Conservation (phyloP, 805 yeast genomes). For the Monosporozyma servazzii region DNA sequence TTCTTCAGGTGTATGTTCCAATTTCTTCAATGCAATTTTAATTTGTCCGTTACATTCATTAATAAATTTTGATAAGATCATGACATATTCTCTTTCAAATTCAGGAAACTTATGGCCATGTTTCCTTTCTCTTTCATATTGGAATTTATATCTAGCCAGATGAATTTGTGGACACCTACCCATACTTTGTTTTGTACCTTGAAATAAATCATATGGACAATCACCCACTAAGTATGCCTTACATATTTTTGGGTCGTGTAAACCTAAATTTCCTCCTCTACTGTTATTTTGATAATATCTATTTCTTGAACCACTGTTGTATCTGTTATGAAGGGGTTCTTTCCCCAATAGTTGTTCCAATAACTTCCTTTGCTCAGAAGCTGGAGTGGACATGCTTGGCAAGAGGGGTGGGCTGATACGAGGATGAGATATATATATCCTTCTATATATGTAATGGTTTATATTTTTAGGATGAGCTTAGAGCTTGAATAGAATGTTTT, state of each 20-base stretch:
- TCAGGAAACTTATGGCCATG: conserved; percentile 36
- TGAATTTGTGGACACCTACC: conserved; percentile 77
- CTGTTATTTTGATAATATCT: conserved; percentile 6
- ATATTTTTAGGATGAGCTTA: neutral
- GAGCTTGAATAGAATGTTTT: no score
- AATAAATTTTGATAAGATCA: conserved; percentile 45
- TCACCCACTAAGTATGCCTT: conserved; percentile 74
- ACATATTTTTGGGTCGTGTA: conserved; percentile 57
- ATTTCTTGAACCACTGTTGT: conserved; percentile 10
- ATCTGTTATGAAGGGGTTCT: conserved; percentile 11
- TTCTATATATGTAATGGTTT: neutral
- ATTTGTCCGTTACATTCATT: conserved; percentile 60
- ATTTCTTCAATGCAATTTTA: conserved; percentile 48
- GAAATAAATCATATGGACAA: conserved; percentile 78
- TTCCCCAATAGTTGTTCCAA: conserved; percentile 65
- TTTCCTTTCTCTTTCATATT: conserved; percentile 46
- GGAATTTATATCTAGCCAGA: conserved; percentile 59
- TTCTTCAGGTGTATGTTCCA: conserved; percentile 66
- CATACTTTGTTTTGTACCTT: conserved; percentile 71
- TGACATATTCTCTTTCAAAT: conserved; percentile 38
- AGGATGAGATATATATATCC: neutral
- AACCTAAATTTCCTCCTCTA: conserved; percentile 20
- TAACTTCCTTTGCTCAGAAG: conserved; percentile 60
- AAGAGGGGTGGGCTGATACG: no score
- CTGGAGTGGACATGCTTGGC: conserved; percentile 40